phyloP scores from a whole-genome alignment of 495 filamentous ascomycete genomes.

The Annulohypoxylon stygium region DNA sequence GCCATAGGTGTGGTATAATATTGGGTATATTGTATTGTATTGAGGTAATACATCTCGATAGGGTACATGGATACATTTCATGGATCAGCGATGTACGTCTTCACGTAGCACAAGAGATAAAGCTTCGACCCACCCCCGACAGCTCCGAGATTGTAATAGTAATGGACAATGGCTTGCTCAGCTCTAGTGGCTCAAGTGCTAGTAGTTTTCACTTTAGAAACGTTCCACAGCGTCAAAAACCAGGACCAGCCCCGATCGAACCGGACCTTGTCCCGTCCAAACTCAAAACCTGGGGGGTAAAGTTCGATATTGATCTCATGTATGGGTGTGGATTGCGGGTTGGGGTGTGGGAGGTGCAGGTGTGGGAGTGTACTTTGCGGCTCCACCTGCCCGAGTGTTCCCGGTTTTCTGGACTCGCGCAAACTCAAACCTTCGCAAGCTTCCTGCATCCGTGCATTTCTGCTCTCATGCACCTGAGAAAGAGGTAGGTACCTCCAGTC shows the following conservation, averaged over 20 bases:
- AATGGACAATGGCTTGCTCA: slow-evolving; percentile 29
- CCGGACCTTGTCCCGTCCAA: slow-evolving; percentile 42
- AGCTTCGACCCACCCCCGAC: not conserved
- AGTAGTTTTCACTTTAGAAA: not conserved
- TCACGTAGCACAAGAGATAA: not conserved
- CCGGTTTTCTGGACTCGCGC: slow-evolving; percentile 40
- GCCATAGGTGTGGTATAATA: not conserved
- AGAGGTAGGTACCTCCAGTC: not conserved
- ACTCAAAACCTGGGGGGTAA: slow-evolving; percentile 39
- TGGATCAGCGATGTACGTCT: not conserved
- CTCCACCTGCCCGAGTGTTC: slow-evolving; percentile 30
- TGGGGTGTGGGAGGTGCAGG: too few species aligned
- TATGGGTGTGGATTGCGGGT: not conserved
- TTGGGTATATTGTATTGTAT: not conserved
- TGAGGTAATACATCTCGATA: slow-evolving; percentile 9
- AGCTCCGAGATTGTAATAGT: slow-evolving; percentile 13
- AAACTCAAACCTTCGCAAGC: not conserved
- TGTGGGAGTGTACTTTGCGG: not conserved
- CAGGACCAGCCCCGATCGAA: slow-evolving; percentile 35
- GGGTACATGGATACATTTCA: not conserved
- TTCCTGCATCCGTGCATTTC: not conserved
- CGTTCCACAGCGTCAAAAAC: slow-evolving; percentile 40
- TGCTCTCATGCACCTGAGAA: not conserved
- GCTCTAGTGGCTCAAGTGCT: not conserved
- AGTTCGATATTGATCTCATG: not conserved